Base-by-base conservation (phyloP, 495 filamentous ascomycete genomes). In the Oleoguttula mirabilis region DNA sequence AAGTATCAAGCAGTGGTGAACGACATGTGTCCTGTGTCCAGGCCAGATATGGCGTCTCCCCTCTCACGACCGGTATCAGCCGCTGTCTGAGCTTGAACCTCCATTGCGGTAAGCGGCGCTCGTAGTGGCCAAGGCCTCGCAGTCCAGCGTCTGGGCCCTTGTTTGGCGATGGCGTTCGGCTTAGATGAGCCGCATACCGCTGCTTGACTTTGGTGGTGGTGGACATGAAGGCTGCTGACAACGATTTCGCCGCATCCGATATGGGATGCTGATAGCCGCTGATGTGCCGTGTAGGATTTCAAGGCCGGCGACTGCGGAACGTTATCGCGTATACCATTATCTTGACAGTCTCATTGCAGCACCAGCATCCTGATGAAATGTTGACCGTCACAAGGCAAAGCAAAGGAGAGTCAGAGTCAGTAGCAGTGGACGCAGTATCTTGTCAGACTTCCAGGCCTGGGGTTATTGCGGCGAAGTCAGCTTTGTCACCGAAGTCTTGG, bases 41-140 rank as follows among this genome's bases (percentile, higher is more conserved):
- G 19, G 90, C 90, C 2, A 98, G 75, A 60, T 94, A 88, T 2
- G 87, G 88, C 1, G 90, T 98, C 65, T 98, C 90, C 80, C 79
- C 88, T 60, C 90, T 78, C 21, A 96, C 74, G 32, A 95, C 70
- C 47, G 86, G 88, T 27, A 98, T 77, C 30, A 93, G 68, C 44
- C 66, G 66, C 51, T 93, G 79, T 55, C 90, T 82, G 32, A 88
- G 67, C 45, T 67, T 69, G 60, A 94, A 94, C 46, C 88, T 80
- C 90, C 90, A 98, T 74, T 66, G 60, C 31, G 90, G 86, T 17
- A 98, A 73, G 46, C 75, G 74, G 57, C 73, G 73, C 45, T 80
- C 85, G 64, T 98, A 65, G 50, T 63, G 62, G 39, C 60, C 52
- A 15, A 59, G 47, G 23, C 57, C 50, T 19, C 60, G 52, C 34